phyloP scores from a whole-genome alignment of 805 yeast genomes.

The Debaryomyces hansenii region DNA sequence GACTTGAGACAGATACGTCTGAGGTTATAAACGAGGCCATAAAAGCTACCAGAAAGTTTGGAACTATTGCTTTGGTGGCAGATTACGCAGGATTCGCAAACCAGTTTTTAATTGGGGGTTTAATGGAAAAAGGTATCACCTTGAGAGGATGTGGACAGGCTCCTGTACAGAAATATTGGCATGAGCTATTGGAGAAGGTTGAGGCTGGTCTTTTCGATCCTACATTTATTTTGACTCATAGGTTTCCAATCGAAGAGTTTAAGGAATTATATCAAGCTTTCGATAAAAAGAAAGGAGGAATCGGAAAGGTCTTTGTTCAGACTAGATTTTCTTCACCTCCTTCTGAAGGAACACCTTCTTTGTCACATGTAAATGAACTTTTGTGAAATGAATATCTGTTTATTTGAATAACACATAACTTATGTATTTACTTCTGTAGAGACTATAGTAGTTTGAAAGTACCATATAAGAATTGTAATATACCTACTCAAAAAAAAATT shows the following conservation, averaged over 20 bases:
- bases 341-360: background rate
- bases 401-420: no score
- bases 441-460: no score
- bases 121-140: background rate
- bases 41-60: background rate
- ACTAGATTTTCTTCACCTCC: background rate
- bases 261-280: background rate
- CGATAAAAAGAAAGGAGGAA: conserved; percentile 7
- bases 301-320: background rate
- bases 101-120: background rate
- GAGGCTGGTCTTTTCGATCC: background rate
- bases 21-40: background rate
- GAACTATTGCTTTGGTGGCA: background rate
- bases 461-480: no score
- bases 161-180: background rate
- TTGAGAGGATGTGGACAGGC: background rate
- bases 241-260: background rate
- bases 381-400: no score
- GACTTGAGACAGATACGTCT: background rate
- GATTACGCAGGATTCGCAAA: background rate
- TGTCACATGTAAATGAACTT: background rate
- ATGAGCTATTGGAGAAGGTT: background rate
- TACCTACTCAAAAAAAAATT: no score
- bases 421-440: no score
- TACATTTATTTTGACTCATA: background rate